Percentiles rank a stretch among this genome's conserved stretches.
Evolutionary conservation across 2,329 filamentous ascomycete genomes (phyloP).

Genomic region (Neofusicoccum ribis): DNA sequence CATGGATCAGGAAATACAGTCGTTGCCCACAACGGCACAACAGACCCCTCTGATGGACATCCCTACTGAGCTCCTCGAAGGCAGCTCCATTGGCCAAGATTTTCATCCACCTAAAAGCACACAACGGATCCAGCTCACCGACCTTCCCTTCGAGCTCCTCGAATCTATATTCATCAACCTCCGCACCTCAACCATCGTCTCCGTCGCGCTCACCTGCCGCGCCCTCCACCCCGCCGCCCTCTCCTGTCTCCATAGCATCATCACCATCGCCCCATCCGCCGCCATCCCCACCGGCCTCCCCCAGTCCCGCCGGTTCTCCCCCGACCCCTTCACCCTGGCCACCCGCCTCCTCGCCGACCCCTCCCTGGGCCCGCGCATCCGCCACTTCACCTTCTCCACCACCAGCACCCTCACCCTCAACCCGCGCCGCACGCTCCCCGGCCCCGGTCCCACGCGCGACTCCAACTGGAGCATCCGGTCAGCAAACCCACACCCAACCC

Average conservation of each 20-base stretch:
- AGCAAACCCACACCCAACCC: too few species aligned
- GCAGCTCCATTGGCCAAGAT: too few species aligned
- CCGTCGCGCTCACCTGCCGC: neutral
- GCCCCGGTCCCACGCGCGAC: too few species aligned
- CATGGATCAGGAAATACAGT: too few species aligned
- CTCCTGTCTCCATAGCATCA: neutral
- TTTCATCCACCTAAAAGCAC: too few species aligned
- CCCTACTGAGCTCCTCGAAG: too few species aligned
- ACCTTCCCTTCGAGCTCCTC: neutral
- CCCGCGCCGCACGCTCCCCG: neutral
- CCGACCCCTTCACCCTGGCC: neutral
- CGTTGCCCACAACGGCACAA: too few species aligned
- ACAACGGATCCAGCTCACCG: neutral
- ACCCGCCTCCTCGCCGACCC: neutral
- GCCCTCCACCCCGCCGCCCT: neutral
- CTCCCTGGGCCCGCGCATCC: neutral
- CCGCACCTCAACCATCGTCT: neutral
- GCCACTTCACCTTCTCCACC: neutral
- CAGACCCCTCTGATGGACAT: too few species aligned
- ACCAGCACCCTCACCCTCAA: neutral
- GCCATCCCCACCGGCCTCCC: too few species aligned
- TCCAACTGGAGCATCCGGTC: too few species aligned
- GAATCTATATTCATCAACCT: neutral
- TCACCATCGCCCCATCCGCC: neutral
- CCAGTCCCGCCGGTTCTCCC: neutral